A percentile compares a stretch with the other conserved stretches of the same genome.
Conservation (phyloP, 2,329 filamentous ascomycete species). For the Trichoderma citrinoviride region DNA sequence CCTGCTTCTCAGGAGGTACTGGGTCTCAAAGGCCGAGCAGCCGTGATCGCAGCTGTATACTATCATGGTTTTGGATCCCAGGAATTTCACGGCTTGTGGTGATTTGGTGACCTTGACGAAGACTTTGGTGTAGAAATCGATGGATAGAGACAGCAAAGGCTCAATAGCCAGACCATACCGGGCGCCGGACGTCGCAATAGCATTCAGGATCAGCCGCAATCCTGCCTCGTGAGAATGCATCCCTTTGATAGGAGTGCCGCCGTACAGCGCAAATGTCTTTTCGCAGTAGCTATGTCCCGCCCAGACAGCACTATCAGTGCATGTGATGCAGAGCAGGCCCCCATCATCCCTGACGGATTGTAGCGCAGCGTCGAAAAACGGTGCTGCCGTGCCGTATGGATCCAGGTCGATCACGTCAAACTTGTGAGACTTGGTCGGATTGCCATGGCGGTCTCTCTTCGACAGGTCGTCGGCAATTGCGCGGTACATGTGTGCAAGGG, state of each 20-base stretch:
- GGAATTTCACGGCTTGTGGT: conserved; percentile 83
- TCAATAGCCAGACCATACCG: conserved; percentile 87
- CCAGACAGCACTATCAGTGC: conserved; percentile 93
- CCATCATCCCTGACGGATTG: conserved; percentile 81
- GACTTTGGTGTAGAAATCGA: conserved; percentile 90
- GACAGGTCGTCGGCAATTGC: conserved; percentile 55
- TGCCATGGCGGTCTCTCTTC: conserved; percentile 40
- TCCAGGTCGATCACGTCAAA: conserved; percentile 97
- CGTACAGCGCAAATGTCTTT: conserved; percentile 92
- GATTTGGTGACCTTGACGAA: conserved; percentile 82
- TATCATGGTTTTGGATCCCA: conserved; percentile 87
- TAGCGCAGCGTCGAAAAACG: conserved; percentile 87
- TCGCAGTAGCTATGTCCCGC: conserved; percentile 92
- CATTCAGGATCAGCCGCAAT: conserved; percentile 79
- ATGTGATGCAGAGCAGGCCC: conserved; percentile 89
- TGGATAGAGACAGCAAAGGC: conserved; percentile 86
- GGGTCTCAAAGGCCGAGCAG: conserved; percentile 87
- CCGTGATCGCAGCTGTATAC: conserved; percentile 88
- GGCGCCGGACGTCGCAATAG: conserved; percentile 74
- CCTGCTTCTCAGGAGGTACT: conserved; percentile 71
- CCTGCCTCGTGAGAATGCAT: conserved; percentile 85
- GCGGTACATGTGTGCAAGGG: conserved; percentile 87
- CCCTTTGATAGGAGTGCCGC: conserved; percentile 82
- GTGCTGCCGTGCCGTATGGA: conserved; percentile 89
- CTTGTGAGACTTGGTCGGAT: conserved; percentile 45